phyloP scores from a whole-genome alignment of 352 stramenopile species.

The Globisporangium megalacanthum region DNA sequence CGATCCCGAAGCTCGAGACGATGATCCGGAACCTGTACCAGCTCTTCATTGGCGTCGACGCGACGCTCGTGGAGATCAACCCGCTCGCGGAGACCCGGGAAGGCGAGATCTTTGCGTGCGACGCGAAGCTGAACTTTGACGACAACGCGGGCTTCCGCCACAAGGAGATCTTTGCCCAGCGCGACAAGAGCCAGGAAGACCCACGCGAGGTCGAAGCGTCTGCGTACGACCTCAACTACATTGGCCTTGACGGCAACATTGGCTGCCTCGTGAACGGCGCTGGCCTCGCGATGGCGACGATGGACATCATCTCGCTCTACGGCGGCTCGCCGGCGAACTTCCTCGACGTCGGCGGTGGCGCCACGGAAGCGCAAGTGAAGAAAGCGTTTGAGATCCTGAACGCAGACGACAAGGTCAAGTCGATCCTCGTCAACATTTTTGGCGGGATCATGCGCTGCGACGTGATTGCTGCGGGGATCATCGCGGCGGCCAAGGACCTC shows the following conservation, averaged over 20 bases:
- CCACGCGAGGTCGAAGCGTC: constrained; percentile 91
- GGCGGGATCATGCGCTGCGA: constrained; percentile 99
- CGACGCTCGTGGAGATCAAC: constrained; percentile 98
- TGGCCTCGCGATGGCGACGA: constrained; percentile 98
- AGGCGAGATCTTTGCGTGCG: constrained; percentile 93
- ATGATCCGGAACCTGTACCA: constrained; percentile 92
- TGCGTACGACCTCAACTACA: constrained; percentile 98
- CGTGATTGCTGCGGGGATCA: constrained; percentile 95
- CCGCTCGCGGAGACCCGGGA: constrained; percentile 96
- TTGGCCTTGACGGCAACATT: constrained; percentile 98
- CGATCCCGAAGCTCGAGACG: constrained; percentile 55
- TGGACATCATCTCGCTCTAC: constrained; percentile 99
- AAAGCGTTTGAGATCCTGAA: constrained; percentile 86
- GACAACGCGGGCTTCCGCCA: constrained; percentile 98
- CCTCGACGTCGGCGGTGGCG: constrained; percentile 96
- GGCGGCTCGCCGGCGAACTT: constrained; percentile 98
- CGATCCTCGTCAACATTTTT: constrained; percentile 99
- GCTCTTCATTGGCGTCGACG: constrained; percentile 95
- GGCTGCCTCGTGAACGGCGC: constrained; percentile 99
- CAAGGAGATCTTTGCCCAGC: constrained; percentile 89
- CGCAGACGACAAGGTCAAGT: constrained; percentile 93
- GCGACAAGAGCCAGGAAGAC: constrained; percentile 94
- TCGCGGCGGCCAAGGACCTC: constrained; percentile 94
- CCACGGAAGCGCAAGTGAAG: constrained; percentile 89
- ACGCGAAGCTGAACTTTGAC: constrained; percentile 99